Percentiles rank a stretch among this genome's conserved stretches.
These are phyloP conservation scores for Pseudocercospora cruenta DNA, from an alignment of 2,329 filamentous ascomycete genomes.

Conservation along the genomic window DNA sequence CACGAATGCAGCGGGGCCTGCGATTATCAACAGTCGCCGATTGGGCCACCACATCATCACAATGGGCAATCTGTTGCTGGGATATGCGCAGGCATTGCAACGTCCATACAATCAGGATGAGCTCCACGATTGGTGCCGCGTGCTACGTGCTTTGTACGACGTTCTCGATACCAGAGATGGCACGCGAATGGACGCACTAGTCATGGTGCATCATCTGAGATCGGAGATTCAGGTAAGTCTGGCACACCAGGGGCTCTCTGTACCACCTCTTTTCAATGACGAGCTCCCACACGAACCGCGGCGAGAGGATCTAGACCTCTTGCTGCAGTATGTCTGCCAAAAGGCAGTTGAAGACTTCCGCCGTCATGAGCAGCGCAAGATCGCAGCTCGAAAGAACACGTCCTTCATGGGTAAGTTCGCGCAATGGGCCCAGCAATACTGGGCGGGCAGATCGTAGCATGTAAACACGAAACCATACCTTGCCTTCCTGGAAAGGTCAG, in stretches of 20 bases:
- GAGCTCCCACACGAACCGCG: slow-evolving; percentile 8
- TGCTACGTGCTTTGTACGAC: slow-evolving; percentile 17
- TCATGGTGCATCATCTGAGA: slow-evolving; percentile 8
- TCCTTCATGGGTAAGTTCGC: slow-evolving; percentile 9
- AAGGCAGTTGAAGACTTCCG: slow-evolving; percentile 14
- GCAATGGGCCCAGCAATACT: slow-evolving; percentile 2
- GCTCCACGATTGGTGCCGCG: slow-evolving; percentile 13
- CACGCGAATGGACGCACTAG: slow-evolving; percentile 12
- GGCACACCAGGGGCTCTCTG: neutral
- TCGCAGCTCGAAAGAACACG: neutral
- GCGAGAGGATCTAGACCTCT: slow-evolving; percentile 15
- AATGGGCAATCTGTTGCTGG: slow-evolving; percentile 21
- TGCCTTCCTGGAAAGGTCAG: neutral
- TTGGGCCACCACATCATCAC: slow-evolving; percentile 20
- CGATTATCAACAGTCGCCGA: slow-evolving; percentile 5
- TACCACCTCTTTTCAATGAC: slow-evolving; percentile 9
- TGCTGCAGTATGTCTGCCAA: slow-evolving; percentile 16
- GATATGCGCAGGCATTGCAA: slow-evolving; percentile 12
- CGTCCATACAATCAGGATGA: slow-evolving; percentile 10
- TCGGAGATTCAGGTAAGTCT: slow-evolving; percentile 10
- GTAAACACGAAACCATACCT: neutral
- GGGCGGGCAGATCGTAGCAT: neutral
- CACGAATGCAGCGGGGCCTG: slow-evolving; percentile 11
- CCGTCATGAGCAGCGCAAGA: slow-evolving; percentile 4
- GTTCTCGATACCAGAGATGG: slow-evolving; percentile 12